Base-by-base conservation (phyloP, 2,329 filamentous ascomycete genomes). In the Venturia aucupariae region DNA sequence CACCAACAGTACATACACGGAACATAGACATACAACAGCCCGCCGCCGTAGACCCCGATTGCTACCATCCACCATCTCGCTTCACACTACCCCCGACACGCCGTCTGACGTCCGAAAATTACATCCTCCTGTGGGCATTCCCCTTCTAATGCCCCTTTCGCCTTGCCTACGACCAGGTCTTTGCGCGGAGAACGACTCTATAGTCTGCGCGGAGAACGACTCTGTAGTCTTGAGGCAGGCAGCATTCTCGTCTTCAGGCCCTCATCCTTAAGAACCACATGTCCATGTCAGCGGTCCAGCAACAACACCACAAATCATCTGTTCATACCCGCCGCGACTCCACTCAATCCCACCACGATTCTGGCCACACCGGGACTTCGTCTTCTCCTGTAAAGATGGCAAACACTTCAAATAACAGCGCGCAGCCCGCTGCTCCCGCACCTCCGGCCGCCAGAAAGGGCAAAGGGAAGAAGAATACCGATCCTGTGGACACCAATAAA, bases 401-500 rank as follows among this genome's bases (percentile, higher is more conserved):
- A 57, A 57, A 57, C 30, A 35, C 30, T 38, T 57, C 30, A 22
- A 57, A 57, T 30, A 57, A 57, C 8, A 17, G 51, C 30, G 51
- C 51, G 51, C 51, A 57, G 15, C 27, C 51, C 51, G 51, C 82
- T 57, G 78, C 82, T 22, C 77, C 81, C 39, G 76, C 80, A 41
- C 75, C 83, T 59, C 76, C 78, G 60, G 77, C 84, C 65, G 78
- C 80, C 65, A 94, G 92, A 79, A 94, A 94, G 77, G 84, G 82
- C 64, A 96, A 95, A 79, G 85, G 83, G 69, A 96, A 95, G 79
- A 96, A 95, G 78, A 81, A 84, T 60, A 79, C 90, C 68, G 92
- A 96, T 74, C 89, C 90, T 24, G 90, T 86, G 71, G 94, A 97
- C 77, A 92, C 92, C 59, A 91, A 91, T 67, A 95, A 96, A 77